Percentiles rank a stretch among this genome's conserved stretches.
Conservation (phyloP, 1,284 basidiomycete genomes). For the Wallemia mellicola region DNA sequence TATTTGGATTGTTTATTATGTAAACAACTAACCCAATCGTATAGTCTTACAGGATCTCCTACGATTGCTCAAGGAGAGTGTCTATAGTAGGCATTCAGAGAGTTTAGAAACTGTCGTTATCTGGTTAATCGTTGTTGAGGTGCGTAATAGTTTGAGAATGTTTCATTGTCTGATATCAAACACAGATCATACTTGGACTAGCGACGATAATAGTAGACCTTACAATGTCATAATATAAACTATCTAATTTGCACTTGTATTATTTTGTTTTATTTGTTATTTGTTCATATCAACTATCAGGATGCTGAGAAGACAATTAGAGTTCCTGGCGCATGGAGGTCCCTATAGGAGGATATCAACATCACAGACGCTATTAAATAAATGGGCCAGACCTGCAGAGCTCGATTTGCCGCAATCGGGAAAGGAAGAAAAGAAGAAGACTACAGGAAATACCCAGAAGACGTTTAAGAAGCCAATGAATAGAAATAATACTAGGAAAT, state of each 20-base stretch:
- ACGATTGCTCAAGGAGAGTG: slow-evolving; percentile 75
- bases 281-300: background rate
- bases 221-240: no score
- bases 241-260: no score
- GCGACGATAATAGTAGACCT: no score
- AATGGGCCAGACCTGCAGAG: background rate
- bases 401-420: background rate
- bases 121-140: slow-evolving; percentile 62
- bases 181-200: no score
- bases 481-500: background rate
- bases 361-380: background rate
- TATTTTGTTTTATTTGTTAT: no score
- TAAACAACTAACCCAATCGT: background rate
- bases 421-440: background rate
- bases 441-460: background rate
- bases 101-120: slow-evolving; percentile 89
- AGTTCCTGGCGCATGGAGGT: background rate
- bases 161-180: slow-evolving; percentile 8
- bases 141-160: slow-evolving; percentile 38
- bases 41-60: slow-evolving; percentile 84
- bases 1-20: slow-evolving; percentile 5
- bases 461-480: background rate
- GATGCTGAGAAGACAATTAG: background rate
- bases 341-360: background rate
- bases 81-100: slow-evolving; percentile 68